These are phyloP conservation scores for Botrytis tulipae DNA, from an alignment of 2,329 filamentous ascomycete species.

Conservation along the genomic window DNA sequence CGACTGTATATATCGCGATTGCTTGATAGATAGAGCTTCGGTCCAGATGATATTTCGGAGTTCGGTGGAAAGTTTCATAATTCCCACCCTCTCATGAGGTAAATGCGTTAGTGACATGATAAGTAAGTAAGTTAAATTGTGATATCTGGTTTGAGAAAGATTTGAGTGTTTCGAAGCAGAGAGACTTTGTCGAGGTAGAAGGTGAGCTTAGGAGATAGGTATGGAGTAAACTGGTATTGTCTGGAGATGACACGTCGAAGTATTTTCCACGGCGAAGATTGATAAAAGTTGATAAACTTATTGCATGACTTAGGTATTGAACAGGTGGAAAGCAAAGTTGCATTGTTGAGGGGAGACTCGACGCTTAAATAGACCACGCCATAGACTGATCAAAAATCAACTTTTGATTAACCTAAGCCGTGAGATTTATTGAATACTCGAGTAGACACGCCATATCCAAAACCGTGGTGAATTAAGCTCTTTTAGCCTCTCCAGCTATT, in stretches of 20 bases:
- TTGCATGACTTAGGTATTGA: background rate
- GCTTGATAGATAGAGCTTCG: background rate
- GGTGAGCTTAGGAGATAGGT: background rate
- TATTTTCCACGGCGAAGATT: background rate
- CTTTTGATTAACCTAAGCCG: background rate
- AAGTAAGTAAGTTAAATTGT: background rate
- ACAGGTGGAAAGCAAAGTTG: background rate
- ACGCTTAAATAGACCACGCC: background rate
- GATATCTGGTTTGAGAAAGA: background rate
- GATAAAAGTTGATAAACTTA: background rate
- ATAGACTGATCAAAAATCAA: background rate
- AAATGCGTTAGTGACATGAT: background rate
- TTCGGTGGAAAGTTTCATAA: background rate
- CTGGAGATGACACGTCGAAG: background rate
- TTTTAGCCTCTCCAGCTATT: background rate
- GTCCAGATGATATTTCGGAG: background rate
- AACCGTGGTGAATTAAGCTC: background rate
- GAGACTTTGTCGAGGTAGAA: background rate
- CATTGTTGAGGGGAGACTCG: background rate
- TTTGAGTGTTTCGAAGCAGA: background rate
- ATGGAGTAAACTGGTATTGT: background rate
- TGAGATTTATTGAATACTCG: background rate
- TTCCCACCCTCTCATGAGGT: background rate
- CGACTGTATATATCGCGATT: background rate
- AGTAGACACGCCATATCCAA: background rate